Conservation (phyloP, 225 moss, liverwort and hornwort genomes). For the Pseudoscleropodium purum region DNA sequence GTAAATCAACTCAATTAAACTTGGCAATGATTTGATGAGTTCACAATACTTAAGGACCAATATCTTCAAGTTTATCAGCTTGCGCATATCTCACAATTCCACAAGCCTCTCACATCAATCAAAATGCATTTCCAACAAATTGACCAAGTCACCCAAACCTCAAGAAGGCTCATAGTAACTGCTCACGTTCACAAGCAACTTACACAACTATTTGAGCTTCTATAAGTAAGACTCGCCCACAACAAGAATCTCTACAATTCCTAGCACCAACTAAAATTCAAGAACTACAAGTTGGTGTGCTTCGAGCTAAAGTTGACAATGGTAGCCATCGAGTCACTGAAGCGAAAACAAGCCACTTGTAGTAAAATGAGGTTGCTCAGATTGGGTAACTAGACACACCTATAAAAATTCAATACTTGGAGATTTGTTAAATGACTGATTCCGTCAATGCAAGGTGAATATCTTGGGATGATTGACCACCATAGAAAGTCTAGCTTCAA, state of each 20-base stretch:
- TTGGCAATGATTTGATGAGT: background rate
- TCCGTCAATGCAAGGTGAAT: background rate
- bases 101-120: background rate
- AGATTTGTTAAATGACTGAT: background rate
- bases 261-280: background rate
- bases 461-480: no score
- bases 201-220: background rate
- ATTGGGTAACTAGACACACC: background rate
- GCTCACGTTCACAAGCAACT: background rate
- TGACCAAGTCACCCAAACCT: background rate
- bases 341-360: background rate
- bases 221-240: background rate
- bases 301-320: background rate
- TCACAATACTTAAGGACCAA: background rate
- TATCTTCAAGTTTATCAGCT: background rate
- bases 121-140: background rate
- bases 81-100: no score
- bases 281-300: background rate
- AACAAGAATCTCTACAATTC: background rate
- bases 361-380: background rate
- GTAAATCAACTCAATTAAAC: background rate
- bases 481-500: background rate
- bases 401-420: background rate
- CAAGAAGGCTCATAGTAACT: background rate
- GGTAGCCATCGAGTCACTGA: background rate